Evolutionary conservation across 495 filamentous ascomycete genomes (phyloP).

Genomic region (Penicillium robsamsonii): DNA sequence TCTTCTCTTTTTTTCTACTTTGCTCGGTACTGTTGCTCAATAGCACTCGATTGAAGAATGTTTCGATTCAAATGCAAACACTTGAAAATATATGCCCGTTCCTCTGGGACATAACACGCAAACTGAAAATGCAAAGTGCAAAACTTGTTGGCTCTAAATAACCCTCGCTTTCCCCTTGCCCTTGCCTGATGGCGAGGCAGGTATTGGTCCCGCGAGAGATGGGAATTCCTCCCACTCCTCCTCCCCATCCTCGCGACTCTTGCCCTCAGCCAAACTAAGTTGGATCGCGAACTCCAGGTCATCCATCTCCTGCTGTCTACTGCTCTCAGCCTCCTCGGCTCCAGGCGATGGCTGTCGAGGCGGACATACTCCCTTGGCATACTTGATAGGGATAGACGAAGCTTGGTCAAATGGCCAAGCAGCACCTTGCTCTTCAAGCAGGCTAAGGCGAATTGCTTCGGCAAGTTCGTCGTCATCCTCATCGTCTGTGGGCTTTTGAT

Average conservation of each 20-base stretch:
- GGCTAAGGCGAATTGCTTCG: slow-evolving; percentile 74
- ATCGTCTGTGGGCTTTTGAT: slow-evolving; percentile 44
- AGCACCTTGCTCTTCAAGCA: slow-evolving; percentile 52
- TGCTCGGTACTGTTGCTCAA: too few species aligned
- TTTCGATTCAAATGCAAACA: neutral
- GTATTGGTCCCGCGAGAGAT: slow-evolving; percentile 46
- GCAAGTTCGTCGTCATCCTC: slow-evolving; percentile 74
- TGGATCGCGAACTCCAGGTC: slow-evolving; percentile 83
- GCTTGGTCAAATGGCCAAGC: slow-evolving; percentile 25
- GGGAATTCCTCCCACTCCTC: slow-evolving; percentile 58
- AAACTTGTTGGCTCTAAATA: slow-evolving; percentile 24
- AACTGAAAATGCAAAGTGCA: neutral
- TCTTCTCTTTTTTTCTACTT: too few species aligned
- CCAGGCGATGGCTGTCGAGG: slow-evolving; percentile 23
- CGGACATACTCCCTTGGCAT: slow-evolving; percentile 37
- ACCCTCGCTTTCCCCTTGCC: slow-evolving; percentile 47
- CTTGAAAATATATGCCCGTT: neutral
- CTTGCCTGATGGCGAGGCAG: slow-evolving; percentile 39
- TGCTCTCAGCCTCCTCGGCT: slow-evolving; percentile 32
- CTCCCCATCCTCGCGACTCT: slow-evolving; percentile 44
- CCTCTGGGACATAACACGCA: neutral
- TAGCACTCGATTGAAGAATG: too few species aligned
- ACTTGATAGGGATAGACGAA: slow-evolving; percentile 52
- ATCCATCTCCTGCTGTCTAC: slow-evolving; percentile 54
- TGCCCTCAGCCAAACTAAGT: slow-evolving; percentile 79